phyloP scores from a whole-genome alignment of 2,329 filamentous ascomycete genomes.

The Alternaria gansuensis region DNA sequence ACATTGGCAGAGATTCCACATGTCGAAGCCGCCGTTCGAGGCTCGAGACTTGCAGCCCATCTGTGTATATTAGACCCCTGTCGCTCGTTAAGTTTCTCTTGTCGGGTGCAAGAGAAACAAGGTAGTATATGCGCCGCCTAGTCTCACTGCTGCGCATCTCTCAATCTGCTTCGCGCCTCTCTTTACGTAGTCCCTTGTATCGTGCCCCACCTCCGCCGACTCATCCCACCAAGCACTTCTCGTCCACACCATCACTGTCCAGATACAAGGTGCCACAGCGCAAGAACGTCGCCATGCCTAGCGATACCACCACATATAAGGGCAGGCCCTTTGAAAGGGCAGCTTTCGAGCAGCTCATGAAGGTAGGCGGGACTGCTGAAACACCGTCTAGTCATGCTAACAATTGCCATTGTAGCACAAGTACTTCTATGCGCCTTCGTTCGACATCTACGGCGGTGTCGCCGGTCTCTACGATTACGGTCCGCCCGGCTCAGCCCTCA shows the following conservation, averaged over 20 bases:
- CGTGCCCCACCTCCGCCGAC: slow-evolving; percentile 44
- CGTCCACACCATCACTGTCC: slow-evolving; percentile 43
- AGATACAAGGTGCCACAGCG: slow-evolving; percentile 42
- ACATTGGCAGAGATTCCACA: slow-evolving; percentile 4
- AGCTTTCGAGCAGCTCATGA: slow-evolving; percentile 83
- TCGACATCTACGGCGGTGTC: slow-evolving; percentile 92
- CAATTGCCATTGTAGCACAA: slow-evolving; percentile 40
- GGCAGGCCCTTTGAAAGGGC: slow-evolving; percentile 88
- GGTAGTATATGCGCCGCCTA: slow-evolving; percentile 50
- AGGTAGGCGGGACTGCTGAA: slow-evolving; percentile 68
- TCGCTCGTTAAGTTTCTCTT: slow-evolving; percentile 33
- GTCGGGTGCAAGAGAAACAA: slow-evolving; percentile 31
- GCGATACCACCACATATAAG: slow-evolving; percentile 65
- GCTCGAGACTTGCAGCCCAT: slow-evolving; percentile 14
- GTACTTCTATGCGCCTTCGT: slow-evolving; percentile 90
- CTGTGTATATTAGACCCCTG: slow-evolving; percentile 35
- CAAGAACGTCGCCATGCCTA: slow-evolving; percentile 44
- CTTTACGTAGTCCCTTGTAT: slow-evolving; percentile 36
- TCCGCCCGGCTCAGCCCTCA: slow-evolving; percentile 83
- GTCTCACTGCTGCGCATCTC: slow-evolving; percentile 52
- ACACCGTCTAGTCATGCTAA: slow-evolving; percentile 36
- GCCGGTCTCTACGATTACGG: slow-evolving; percentile 93
- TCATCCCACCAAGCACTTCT: slow-evolving; percentile 49
- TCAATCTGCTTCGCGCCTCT: slow-evolving; percentile 40
- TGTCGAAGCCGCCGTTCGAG: slow-evolving; percentile 18